Conservation (phyloP, 2,329 filamentous ascomycete species). For the Pyrenochaeta sp. region DNA sequence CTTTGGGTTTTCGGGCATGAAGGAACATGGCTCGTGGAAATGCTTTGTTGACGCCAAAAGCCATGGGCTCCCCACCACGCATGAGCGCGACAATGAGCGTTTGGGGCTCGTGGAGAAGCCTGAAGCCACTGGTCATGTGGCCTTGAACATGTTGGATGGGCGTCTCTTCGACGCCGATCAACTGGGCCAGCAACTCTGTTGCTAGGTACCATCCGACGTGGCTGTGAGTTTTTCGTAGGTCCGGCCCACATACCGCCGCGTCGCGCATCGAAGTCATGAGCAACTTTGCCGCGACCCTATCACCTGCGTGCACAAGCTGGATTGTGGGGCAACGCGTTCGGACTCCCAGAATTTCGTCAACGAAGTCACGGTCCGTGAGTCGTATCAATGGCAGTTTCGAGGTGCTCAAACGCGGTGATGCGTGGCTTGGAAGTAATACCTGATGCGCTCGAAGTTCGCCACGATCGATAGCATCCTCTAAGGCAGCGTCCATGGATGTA, state of each 20-base stretch:
- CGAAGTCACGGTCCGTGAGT: conserved; percentile 40
- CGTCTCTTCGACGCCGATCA: conserved; percentile 61
- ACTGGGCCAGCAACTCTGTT: conserved; percentile 53
- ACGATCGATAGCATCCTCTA: conserved; percentile 54
- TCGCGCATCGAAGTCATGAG: conserved; percentile 64
- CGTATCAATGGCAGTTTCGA: conserved; percentile 52
- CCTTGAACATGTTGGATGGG: conserved; percentile 62
- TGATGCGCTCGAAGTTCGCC: conserved; percentile 56
- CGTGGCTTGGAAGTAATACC: conserved; percentile 52
- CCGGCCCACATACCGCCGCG: conserved; percentile 53
- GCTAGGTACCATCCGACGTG: conserved; percentile 63
- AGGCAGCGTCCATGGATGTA: conserved; percentile 58
- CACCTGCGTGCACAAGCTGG: conserved; percentile 48
- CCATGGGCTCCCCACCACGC: conserved; percentile 70
- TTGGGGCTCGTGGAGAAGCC: conserved; percentile 55
- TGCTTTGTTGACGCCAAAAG: conserved; percentile 62
- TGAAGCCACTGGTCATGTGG: conserved; percentile 53
- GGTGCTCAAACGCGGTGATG: conserved; percentile 53
- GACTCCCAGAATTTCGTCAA: conserved; percentile 6
- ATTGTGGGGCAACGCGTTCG: conserved; percentile 23
- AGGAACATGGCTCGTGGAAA: conserved; percentile 62
- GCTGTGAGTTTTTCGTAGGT: conserved; percentile 59
- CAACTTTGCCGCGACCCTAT: conserved; percentile 56
- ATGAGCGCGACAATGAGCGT: conserved; percentile 68
- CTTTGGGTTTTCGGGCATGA: conserved; percentile 52